Base-by-base conservation (phyloP, 331 rosid genomes). In the Telfairia occidentalis region DNA sequence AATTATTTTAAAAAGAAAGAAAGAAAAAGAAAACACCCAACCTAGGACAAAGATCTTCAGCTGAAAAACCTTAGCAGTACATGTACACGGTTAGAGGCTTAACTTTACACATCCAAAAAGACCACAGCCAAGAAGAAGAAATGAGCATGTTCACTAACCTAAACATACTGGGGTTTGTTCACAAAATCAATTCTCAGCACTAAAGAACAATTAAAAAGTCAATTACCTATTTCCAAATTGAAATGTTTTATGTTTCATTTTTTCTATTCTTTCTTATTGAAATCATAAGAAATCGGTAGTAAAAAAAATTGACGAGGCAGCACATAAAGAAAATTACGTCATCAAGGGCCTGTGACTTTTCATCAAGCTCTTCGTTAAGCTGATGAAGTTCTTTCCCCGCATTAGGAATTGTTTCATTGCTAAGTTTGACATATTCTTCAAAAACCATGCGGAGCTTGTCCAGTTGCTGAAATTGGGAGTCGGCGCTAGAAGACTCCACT, bases 381-480 rank as follows among this genome's bases (percentile, higher is more conserved):
- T 80, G 84, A 57, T 71, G 78, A 34, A 91, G 86, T 77, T 91
- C 96, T 79, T 83, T 91, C 86, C 89, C 92, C 8, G 90, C 78
- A 58, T 82, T 84, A 75, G 97, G 96, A 78, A 94, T 87, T 78
- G 87, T 81, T 77, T 91, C 97, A 83, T 87, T 86, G 63, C 89
- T 76, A 70, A 86, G 85, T 87, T 88, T 94, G 64, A 91, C 76
- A 84, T 86, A 87, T 81, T 94, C 97, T 85, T 94, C 98, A 79
- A 88, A 91, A 79, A 89, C 80, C 83, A 86, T 61, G 13, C 96
- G 95, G 82, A 94, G 90, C 81, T 85, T 91, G 83, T 94, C 98
- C 90, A 91, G 82, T 84, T 94, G 96, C 86, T 94, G 96, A 84
- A 84, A 94, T 42, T 73, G 81, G 77, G 96, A 87, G 71, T 94